Evolutionary conservation across 75 land plant genomes (phyloP), one percentile per base, ranked within the genome.

Genomic region (Picea sitchensis): DNA sequence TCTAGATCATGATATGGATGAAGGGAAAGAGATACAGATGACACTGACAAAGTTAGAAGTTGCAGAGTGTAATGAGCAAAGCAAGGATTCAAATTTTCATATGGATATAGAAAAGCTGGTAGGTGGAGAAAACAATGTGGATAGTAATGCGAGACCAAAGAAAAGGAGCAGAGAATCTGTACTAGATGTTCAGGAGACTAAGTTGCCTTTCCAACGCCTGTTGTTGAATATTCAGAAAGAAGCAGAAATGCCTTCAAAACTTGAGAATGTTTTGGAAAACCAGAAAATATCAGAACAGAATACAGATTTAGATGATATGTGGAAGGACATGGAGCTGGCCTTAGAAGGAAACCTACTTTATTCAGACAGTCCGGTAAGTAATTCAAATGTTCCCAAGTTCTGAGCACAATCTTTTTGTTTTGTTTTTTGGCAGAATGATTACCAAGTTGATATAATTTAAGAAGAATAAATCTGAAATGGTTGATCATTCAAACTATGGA

Each of bases 281-380:
- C 41, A 69, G 73, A 20, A 38, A 44, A 69, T 12, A 69, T 69
- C 73, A 69, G 47, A 69, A 11, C n/a, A 36, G 38, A 44, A 69
- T 6, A 69, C 3, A 69, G 41, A 69, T 69, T 69, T 41, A 8
- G 73, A 69, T 8, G 73, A 69, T 5, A 69, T 69, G 73, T 69
- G 73, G 73, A 69, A 69, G 73, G 73, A 69, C 73, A 69, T 69
- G 51, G 73, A 69, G n/a, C 41, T 69, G 73, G 51, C 73, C 20
- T 69, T 69, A 18, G 36, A 69, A 31, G 44, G 51, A n/a, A 69
- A 18, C 44, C 36, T 44, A 38, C 73, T 69, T 38, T 36, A 20
- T 69, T 69, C 73, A 38, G n/a, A 44, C 73, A 38, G 72, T 44
- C 34, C 17, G 44, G 72, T 68, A 68, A 36, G 72, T 68, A 68